Percentiles rank a stretch among this genome's conserved stretches.
These are phyloP conservation scores for Fusarium musae DNA, from an alignment of 2,329 filamentous ascomycete genomes.

Conservation along the genomic window DNA sequence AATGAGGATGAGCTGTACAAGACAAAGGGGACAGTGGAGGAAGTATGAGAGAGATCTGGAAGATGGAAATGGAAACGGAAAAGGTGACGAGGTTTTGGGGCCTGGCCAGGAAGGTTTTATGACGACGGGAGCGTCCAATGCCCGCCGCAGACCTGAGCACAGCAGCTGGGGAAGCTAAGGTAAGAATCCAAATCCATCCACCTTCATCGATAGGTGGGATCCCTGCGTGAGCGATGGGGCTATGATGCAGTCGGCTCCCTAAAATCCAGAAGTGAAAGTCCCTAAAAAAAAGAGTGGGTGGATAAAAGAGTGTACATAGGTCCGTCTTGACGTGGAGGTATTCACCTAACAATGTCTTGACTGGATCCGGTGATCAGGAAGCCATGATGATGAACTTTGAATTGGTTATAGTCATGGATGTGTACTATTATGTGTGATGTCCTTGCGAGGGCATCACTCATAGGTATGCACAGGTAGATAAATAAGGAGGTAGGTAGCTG, in stretches of 20 bases:
- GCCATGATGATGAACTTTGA: constrained; percentile 3
- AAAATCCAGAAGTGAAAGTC: constrained; percentile 12
- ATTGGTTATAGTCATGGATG: not conserved
- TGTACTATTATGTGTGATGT: not conserved
- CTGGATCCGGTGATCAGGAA: not conserved
- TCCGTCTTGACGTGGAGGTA: constrained; percentile 9
- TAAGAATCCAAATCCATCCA: constrained; percentile 17
- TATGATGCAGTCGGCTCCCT: constrained; percentile 42
- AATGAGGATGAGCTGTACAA: constrained; percentile 1
- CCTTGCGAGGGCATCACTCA: not conserved
- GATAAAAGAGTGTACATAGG: constrained; percentile 16
- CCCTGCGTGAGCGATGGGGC: constrained; percentile 43
- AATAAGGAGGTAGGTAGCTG: not conserved
- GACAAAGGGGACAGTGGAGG: constrained; percentile 23
- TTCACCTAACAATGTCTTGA: not conserved
- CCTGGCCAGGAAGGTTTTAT: constrained; percentile 44
- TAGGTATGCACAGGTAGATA: not conserved
- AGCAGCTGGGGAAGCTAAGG: constrained; percentile 40
- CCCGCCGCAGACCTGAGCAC: constrained; percentile 13
- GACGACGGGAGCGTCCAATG: constrained; percentile 42
- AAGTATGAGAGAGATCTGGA: constrained; percentile 26
- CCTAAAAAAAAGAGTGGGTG: constrained; percentile 31
- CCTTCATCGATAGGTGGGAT: constrained; percentile 14
- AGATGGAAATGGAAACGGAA: constrained; percentile 19
- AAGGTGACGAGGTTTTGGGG: constrained; percentile 40